Evolutionary conservation across 2,329 filamentous ascomycete species (phyloP).

Genomic region (Madurella fahalii): DNA sequence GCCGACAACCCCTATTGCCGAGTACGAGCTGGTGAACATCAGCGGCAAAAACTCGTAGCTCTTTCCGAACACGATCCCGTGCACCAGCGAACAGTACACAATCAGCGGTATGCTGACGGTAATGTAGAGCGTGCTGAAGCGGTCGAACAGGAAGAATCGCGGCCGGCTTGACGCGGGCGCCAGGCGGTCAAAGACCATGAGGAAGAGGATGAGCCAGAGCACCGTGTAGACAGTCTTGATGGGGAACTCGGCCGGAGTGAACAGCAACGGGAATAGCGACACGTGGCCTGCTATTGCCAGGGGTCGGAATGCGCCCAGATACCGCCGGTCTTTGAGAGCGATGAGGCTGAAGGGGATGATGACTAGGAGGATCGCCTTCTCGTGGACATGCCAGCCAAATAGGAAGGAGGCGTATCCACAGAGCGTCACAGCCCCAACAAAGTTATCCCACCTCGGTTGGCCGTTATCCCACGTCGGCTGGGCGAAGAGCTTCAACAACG

Average conservation of each 20-base stretch:
- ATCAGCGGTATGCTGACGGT: conserved; percentile 85
- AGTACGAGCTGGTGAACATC: conserved; percentile 96
- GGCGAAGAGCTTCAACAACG: conserved; percentile 76
- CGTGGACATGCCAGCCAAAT: conserved; percentile 98
- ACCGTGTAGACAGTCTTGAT: conserved; percentile 92
- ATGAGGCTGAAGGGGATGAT: conserved; percentile 94
- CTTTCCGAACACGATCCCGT: conserved; percentile 77
- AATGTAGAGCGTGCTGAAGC: conserved; percentile 87
- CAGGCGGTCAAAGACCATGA: conserved; percentile 80
- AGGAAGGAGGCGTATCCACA: conserved; percentile 96
- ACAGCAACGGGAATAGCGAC: conserved; percentile 88
- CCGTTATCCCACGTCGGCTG: conserved; percentile 78
- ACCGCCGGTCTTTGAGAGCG: conserved; percentile 82
- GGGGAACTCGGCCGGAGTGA: conserved; percentile 87
- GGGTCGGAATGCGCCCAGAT: conserved; percentile 86
- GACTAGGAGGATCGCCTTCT: conserved; percentile 91
- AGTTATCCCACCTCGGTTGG: conserved; percentile 78
- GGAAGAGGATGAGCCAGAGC: conserved; percentile 82
- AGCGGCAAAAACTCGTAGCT: conserved; percentile 85
- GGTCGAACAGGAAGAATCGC: conserved; percentile 86
- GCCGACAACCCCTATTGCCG: conserved; percentile 86
- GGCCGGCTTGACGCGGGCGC: conserved; percentile 75
- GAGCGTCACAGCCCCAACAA: conserved; percentile 83
- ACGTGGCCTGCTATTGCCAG: conserved; percentile 92
- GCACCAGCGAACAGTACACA: conserved; percentile 79